These are phyloP conservation scores for Lenzites betulinus DNA, from an alignment of 768 basidiomycete genomes.

Conservation along the genomic window DNA sequence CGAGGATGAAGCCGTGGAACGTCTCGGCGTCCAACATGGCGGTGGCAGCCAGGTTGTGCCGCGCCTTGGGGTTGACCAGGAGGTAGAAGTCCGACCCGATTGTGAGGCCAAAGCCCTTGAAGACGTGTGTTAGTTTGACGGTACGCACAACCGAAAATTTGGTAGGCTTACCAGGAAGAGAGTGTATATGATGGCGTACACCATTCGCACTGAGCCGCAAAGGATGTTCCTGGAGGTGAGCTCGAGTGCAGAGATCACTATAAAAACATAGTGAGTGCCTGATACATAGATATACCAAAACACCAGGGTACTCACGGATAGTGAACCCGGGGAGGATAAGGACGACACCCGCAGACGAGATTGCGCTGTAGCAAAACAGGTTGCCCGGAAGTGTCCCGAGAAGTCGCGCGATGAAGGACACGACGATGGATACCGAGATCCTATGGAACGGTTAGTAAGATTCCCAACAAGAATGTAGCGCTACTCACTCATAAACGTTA, in stretches of 20 bases:
- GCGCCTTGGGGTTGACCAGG: slow-evolving; percentile 62
- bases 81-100: slow-evolving; percentile 84
- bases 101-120: slow-evolving; percentile 78
- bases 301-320: slow-evolving; percentile 60
- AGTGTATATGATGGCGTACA: slow-evolving; percentile 86
- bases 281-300: too few relatives aligned
- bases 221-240: slow-evolving; percentile 80
- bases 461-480: background rate
- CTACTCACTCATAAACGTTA: slow-evolving; percentile 90
- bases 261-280: background rate
- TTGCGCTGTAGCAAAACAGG: slow-evolving; percentile 86
- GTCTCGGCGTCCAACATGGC: slow-evolving; percentile 32
- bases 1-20: slow-evolving; percentile 54
- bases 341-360: slow-evolving; percentile 89
- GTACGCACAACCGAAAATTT: background rate
- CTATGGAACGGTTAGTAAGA: slow-evolving; percentile 38
- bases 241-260: slow-evolving; percentile 79
- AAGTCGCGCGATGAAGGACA: slow-evolving; percentile 80
- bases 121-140: background rate
- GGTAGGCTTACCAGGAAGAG: slow-evolving; percentile 61
- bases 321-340: slow-evolving; percentile 89
- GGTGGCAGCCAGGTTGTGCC: slow-evolving; percentile 36
- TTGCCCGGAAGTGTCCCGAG: slow-evolving; percentile 74
- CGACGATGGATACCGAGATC: slow-evolving; percentile 81
- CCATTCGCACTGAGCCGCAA: slow-evolving; percentile 80